A percentile compares a stretch with the other conserved stretches of the same genome.
These are phyloP conservation scores for Eragrostis tef DNA, from an alignment of 202 grass and related monocot genomes.

Conservation along the genomic window DNA sequence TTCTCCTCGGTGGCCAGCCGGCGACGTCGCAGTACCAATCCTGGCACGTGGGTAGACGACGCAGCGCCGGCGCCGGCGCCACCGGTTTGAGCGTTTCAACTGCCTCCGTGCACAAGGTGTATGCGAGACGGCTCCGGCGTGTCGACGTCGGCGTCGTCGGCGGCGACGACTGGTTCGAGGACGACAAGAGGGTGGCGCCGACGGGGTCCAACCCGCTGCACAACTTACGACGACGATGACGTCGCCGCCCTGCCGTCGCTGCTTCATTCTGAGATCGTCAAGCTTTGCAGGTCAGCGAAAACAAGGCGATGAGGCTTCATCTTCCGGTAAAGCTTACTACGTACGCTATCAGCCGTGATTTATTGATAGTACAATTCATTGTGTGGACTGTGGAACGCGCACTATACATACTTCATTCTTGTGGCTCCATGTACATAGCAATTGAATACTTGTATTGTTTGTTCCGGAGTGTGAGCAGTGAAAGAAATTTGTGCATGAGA, in stretches of 20 bases:
- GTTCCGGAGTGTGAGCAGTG: not conserved
- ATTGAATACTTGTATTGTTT: not conserved
- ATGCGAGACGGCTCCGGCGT: slow-evolving; percentile 25
- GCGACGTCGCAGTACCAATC: not conserved
- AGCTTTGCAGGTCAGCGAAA: not conserved
- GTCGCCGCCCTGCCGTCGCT: not conserved
- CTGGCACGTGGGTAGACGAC: not conserved
- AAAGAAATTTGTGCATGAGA: not conserved
- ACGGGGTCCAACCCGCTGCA: slow-evolving; percentile 72
- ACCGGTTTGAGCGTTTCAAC: not conserved
- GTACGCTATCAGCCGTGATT: not conserved
- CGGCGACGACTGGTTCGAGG: slow-evolving; percentile 24
- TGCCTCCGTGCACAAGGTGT: not conserved
- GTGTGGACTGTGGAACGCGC: not conserved
- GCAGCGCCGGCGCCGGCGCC: no score
- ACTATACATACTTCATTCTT: slow-evolving; percentile 20
- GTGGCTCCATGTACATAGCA: not conserved
- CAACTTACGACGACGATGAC: slow-evolving; percentile 48
- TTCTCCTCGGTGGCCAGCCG: slow-evolving; percentile 40
- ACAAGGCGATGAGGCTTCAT: not conserved
- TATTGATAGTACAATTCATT: not conserved
- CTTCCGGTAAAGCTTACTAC: not conserved
- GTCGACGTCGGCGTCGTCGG: not conserved
- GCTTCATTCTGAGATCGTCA: not conserved
- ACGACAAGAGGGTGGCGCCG: slow-evolving; percentile 68